Conservation (phyloP, 176 grass and related monocot species). For the Oryza coarctata region DNA sequence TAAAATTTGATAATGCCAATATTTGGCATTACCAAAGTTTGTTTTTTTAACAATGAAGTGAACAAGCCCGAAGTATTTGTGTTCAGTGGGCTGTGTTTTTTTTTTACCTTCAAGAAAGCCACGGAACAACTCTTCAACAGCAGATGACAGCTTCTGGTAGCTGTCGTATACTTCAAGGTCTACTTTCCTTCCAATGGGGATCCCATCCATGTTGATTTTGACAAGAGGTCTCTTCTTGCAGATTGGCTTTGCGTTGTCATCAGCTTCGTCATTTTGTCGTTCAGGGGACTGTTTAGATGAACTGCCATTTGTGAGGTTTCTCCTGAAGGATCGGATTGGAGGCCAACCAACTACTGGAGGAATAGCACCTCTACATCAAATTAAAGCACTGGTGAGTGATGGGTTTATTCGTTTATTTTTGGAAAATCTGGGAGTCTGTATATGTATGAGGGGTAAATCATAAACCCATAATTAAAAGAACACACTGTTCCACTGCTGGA, state of each 20-base stretch:
- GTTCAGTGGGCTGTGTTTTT: not conserved
- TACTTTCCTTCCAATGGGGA: slow-evolving; percentile 94
- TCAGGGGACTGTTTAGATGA: slow-evolving; percentile 65
- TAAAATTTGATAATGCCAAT: too few species aligned
- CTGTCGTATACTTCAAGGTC: slow-evolving; percentile 50
- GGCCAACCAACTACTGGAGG: slow-evolving; percentile 91
- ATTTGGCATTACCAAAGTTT: too few species aligned
- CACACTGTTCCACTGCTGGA: not conserved
- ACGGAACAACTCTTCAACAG: slow-evolving; percentile 67
- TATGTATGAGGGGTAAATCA: not conserved
- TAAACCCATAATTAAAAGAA: not conserved
- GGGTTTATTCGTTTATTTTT: not conserved
- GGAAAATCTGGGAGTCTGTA: not conserved
- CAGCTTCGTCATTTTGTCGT: slow-evolving; percentile 36
- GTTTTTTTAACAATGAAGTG: too few species aligned
- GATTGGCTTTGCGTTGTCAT: slow-evolving; percentile 27
- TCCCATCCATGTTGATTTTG: slow-evolving; percentile 98
- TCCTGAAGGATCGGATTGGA: slow-evolving; percentile 78
- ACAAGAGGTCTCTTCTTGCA: slow-evolving; percentile 61
- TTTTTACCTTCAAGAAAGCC: slow-evolving; percentile 70
- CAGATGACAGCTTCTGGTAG: slow-evolving; percentile 64
- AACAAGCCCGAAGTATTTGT: not conserved
- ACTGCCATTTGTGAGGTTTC: slow-evolving; percentile 64
- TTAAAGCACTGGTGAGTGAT: slow-evolving; percentile 9
- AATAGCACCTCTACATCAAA: slow-evolving; percentile 52